Evolutionary conservation across 2,329 filamentous ascomycete species (phyloP).

Genomic region (Arthrobotrys musiformis): DNA sequence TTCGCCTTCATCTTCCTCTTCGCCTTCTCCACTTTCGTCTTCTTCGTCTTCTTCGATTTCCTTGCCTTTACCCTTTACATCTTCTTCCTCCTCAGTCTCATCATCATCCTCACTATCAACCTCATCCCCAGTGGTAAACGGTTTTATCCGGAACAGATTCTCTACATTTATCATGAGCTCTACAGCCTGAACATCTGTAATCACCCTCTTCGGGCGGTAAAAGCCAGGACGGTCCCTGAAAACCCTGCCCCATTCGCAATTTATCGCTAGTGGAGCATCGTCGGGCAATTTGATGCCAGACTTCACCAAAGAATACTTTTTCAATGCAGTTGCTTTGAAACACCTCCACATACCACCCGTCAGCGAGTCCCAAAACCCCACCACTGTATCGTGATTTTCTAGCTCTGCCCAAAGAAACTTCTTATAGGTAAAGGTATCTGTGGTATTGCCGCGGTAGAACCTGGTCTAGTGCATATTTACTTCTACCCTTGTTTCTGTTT

Average conservation of each 20-base stretch:
- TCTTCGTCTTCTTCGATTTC: too few species aligned
- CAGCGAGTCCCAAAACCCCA: background rate
- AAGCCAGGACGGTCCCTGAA: background rate
- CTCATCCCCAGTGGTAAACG: background rate
- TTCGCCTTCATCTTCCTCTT: too few species aligned
- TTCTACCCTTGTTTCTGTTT: background rate
- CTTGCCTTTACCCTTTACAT: too few species aligned
- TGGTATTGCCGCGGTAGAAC: background rate
- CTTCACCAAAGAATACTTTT: too few species aligned
- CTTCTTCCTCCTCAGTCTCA: background rate
- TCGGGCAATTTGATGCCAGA: too few species aligned
- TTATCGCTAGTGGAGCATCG: too few species aligned
- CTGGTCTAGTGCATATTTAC: background rate
- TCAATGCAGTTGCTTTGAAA: too few species aligned
- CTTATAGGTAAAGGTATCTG: background rate
- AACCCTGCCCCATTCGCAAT: background rate
- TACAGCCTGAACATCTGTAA: too few species aligned
- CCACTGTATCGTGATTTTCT: background rate
- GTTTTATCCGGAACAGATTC: too few species aligned
- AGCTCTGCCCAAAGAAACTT: background rate
- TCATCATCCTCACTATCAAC: background rate
- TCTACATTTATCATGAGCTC: too few species aligned
- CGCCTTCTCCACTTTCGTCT: too few species aligned
- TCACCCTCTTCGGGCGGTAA: background rate
- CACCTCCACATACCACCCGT: conserved; percentile 1